Base-by-base conservation (phyloP, 306 rosid species). In the Senna siamea region DNA sequence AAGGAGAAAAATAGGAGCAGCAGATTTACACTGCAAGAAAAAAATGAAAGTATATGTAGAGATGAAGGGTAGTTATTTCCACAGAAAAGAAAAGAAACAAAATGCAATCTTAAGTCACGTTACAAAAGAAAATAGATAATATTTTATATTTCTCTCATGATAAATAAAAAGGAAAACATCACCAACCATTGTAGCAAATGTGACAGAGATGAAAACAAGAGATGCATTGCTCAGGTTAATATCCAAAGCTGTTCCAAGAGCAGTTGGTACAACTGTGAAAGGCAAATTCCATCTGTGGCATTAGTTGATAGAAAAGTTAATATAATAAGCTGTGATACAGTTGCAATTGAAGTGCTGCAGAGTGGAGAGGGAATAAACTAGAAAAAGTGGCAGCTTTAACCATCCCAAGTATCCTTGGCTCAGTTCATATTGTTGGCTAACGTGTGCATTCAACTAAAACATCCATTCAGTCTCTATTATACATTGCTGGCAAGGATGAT, bases 231-330 rank as follows among this genome's bases (percentile, higher is more conserved):
- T 94, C 85, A 94, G 84, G 81, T 94, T 89, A 73, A 92, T 76
- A 78, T 94, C 99, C 95, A 90, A 84, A 73, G 99, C 97, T 70
- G 97, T 84, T 80, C 95, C 99, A 75, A 94, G 88, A 84, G 96
- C 96, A 41, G 97, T 94, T 41, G 99, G 99, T 87, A 94, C 95
- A 94, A 94, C 99, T 94, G 99, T 94, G 86, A 94, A 94, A 94
- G 98, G 99, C 85, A 94, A 94, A 94, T 89, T 94, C 97, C 99
- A 92, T 94, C 99, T 94, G 99, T 92, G 70, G 94, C 97, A 94
- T 94, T 94, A 94, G 99, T 94, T 85, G 90, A 88, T 92, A 88
- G 90, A 84, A 78, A 91, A 81, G 97, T 94, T 88, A 92, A 89
- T 88, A 85, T 70, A 85, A 74, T 47, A 79, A 75, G 52, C 72